Evolutionary conservation across 345 rosid genomes (phyloP), one percentile per base, ranked within the genome.

Genomic region (Erucastrum elatum): DNA sequence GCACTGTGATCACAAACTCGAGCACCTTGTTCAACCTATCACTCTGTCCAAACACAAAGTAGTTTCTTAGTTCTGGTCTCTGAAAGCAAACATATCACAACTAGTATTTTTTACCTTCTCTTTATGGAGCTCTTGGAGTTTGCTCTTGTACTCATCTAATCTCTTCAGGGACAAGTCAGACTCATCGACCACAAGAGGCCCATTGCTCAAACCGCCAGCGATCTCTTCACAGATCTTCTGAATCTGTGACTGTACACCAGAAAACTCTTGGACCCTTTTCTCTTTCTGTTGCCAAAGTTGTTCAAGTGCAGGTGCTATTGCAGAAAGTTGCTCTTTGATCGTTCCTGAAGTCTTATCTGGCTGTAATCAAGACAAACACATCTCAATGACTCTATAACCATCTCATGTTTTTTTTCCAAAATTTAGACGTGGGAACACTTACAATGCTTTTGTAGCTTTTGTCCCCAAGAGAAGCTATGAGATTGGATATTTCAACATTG

Each of bases 251-350:
- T 80, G 99, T 16, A 91, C 93, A 74, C 89, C 86, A 70, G 90
- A 89, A 65, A 95, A 90, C 78, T 90, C 89, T 75, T 78, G 78
- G 7, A 91, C 87, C 72, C 99, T 93, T 86, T 91, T 94, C 66
- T 91, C 96, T 84, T 95, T 93, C 86, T 89, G 98, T 79, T 89
- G 88, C 91, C 91, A 91, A 72, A 95, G 90, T 81, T 90, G 93
- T 72, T 93, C 94, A 61, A 95, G 97, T 4, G 80, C 90, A 1
- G 99, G 99, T 69, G 96, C 96, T 82, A 95, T 95, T 39, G 94
- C 93, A 13, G 89, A 93, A 66, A 93, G 97, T 74, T 95, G 99
- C 75, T 93, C 93, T 88, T 93, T 95, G 87, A 93, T 95, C 55
- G 99, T 95, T 82, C 94, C 97, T 0, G 88, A 85, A 61, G 87